Conservation (phyloP, 2,329 filamentous ascomycete genomes). For the Fusarium liriodendri region DNA sequence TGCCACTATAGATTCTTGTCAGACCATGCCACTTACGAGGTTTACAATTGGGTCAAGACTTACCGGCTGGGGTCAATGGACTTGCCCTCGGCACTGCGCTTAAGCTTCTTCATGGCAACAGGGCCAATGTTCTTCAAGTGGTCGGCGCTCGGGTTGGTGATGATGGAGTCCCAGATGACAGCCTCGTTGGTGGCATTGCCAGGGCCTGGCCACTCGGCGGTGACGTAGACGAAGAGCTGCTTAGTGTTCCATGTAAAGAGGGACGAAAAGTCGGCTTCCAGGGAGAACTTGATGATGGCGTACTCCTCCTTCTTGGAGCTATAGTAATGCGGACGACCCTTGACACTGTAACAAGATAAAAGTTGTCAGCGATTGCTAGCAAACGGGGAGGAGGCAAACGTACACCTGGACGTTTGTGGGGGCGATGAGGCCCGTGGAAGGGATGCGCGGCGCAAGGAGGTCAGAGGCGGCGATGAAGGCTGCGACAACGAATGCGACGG, state of each 20-base stretch:
- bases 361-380: constrained; percentile 10
- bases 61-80: constrained; percentile 68
- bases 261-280: constrained; percentile 88
- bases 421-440: constrained; percentile 68
- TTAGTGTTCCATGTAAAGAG: constrained; percentile 99
- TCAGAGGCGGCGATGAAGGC: constrained; percentile 85
- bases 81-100: constrained; percentile 69
- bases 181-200: constrained; percentile 71
- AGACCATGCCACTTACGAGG: constrained; percentile 3
- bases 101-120: constrained; percentile 70
- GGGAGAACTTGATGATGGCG: constrained; percentile 91
- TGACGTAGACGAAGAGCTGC: constrained; percentile 96
- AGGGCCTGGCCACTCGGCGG: constrained; percentile 73
- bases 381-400: constrained; percentile 41
- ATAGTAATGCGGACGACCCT: constrained; percentile 96
- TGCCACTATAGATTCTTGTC: constrained; percentile 63
- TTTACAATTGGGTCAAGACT: constrained; percentile 13
- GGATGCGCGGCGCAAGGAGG: constrained; percentile 75
- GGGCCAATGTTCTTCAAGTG: constrained; percentile 71
- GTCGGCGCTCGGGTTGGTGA: constrained; percentile 77
- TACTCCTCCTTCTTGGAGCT: constrained; percentile 93
- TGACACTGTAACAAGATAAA: constrained; percentile 67
- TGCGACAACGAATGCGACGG: constrained; percentile 85
- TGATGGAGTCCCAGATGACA: constrained; percentile 96
- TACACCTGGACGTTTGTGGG: constrained; percentile 89